Base-by-base conservation (phyloP, 2,329 filamentous ascomycete species). In the Venturia aucupariae region DNA sequence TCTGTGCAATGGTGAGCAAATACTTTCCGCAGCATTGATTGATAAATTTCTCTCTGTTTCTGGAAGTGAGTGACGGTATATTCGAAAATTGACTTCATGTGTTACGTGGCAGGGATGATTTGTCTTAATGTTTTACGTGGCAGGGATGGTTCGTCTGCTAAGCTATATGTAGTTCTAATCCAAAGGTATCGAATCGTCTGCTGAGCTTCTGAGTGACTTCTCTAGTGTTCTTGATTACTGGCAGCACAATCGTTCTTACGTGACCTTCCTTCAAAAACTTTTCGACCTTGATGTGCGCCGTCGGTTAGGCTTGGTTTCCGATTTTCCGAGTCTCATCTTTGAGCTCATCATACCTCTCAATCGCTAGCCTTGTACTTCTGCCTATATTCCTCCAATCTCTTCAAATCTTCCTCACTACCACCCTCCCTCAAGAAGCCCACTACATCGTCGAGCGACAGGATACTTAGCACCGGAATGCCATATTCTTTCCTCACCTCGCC, bases 401-500 rank as follows among this genome's bases (percentile, higher is more conserved):
- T 75, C 62, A 81, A 68, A 68, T 82, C 79, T 22, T 79, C 78
- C 61, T 75, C 74, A 59, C 75, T 75, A 1, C 78, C 79, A 68
- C 77, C 68, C 41, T 72, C 72, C 71, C 74, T 75, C 69, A 80
- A 69, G 62, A 75, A 79, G 67, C 74, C 75, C 61, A 81, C 74
- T 69, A 97, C 86, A 75, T 97, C 91, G 71, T 92, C 85, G 68
- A 97, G 81, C 51, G 88, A 93, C 70, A 96, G 76, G 68, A 97
- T 94, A 22, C 90, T 83, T 69, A 92, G 81, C 66, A 96, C 90
- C 1, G 92, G 91, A 66, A 97, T 87, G 30, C 86, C 85, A 70
- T 90, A 91, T 78, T 95, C 89, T 76, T 88, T 89, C 75, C 86
- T 86, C 66, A 96, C 84, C 79, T 92, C 88, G 24, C 90, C 91